Conservation (phyloP, 371 early-diverging fungal genomes). For the Rhizopus delemar region DNA sequence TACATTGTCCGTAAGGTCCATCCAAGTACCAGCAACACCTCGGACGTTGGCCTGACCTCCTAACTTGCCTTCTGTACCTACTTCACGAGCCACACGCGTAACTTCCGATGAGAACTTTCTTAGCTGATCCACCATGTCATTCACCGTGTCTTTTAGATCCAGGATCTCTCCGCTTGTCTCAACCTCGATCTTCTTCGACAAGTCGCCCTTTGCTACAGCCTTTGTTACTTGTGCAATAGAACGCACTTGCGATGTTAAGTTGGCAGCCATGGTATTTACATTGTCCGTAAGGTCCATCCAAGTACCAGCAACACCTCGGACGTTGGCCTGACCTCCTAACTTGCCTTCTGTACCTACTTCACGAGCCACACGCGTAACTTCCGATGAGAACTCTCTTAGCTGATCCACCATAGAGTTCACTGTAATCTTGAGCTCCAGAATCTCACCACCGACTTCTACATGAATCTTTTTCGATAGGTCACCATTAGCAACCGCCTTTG, state of each 20-base stretch:
- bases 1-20: slow-evolving; percentile 49
- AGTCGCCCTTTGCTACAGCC: slow-evolving; percentile 26
- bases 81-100: slow-evolving; percentile 41
- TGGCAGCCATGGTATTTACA: slow-evolving; percentile 27
- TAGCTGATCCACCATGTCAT: slow-evolving; percentile 9
- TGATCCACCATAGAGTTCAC: slow-evolving; percentile 17
- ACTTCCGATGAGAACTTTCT: no score
- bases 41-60: slow-evolving; percentile 26
- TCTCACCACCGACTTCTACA: slow-evolving; percentile 12
- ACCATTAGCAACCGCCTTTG: slow-evolving; percentile 53
- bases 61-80: slow-evolving; percentile 44
- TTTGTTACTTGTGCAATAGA: slow-evolving; percentile 21
- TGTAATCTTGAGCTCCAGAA: slow-evolving; percentile 6
- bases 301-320: slow-evolving; percentile 32
- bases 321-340: slow-evolving; percentile 43
- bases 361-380: slow-evolving; percentile 12
- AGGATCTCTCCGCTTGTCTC: slow-evolving; percentile 24
- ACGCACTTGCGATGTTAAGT: slow-evolving; percentile 22
- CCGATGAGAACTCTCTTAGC: slow-evolving; percentile 7
- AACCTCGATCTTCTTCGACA: slow-evolving; percentile 22
- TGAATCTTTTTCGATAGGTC: slow-evolving; percentile 46
- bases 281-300: slow-evolving; percentile 43
- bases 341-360: slow-evolving; percentile 29
- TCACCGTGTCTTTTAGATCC: slow-evolving; percentile 19
- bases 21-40: slow-evolving; percentile 35